Percentiles rank a stretch among this genome's conserved stretches.
These are phyloP conservation scores for Rhodosporidiobolus odoratus DNA, from an alignment of 768 basidiomycete species.

Conservation along the genomic window DNA sequence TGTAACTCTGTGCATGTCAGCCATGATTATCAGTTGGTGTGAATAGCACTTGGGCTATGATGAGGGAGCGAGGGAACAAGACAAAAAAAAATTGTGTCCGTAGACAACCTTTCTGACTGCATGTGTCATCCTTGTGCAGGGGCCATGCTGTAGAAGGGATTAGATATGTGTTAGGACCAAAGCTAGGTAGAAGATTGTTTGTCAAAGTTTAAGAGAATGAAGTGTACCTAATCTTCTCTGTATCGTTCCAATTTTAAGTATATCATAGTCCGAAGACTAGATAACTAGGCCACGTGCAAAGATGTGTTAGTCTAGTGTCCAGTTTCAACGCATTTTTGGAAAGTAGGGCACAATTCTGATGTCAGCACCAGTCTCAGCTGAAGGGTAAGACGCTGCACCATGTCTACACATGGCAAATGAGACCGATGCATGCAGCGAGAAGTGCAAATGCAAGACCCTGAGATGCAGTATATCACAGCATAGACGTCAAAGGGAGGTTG, in stretches of 20 bases:
- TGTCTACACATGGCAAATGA: no score
- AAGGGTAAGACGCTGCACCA: no score
- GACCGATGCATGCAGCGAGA: no score
- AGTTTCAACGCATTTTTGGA: no score
- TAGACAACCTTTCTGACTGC: conserved; percentile 36
- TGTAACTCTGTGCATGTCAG: no score
- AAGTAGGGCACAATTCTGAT: no score
- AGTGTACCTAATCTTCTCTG: conserved; percentile 88
- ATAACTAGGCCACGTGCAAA: not conserved
- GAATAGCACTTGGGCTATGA: not conserved
- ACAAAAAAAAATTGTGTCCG: conserved; percentile 36
- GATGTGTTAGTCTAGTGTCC: no score
- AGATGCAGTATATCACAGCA: no score
- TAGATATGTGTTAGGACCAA: not conserved
- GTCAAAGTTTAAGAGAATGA: not conserved
- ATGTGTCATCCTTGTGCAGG: conserved; percentile 99
- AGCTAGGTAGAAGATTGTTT: not conserved
- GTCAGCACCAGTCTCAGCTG: no score
- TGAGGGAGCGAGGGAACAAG: not conserved
- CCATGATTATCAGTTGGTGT: not conserved
- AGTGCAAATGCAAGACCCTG: no score
- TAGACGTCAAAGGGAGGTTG: no score
- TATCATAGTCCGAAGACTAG: not conserved
- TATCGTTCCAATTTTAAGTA: conserved; percentile 69
- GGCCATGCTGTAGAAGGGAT: conserved; percentile 69